phyloP scores from a whole-genome alignment of 1,284 basidiomycete species.

The Cronartium quercuum region DNA sequence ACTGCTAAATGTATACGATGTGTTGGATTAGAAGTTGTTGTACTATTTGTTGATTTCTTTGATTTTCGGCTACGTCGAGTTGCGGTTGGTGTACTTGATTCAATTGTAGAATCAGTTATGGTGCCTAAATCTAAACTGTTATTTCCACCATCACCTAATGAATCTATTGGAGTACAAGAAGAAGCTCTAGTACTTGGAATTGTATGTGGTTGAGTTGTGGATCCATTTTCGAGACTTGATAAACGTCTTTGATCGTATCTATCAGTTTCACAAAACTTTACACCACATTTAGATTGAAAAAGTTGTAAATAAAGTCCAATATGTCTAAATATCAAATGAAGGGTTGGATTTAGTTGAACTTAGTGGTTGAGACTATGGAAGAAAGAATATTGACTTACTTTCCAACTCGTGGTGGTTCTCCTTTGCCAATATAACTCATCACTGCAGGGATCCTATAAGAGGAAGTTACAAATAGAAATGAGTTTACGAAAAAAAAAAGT shows the following conservation, averaged over 20 bases:
- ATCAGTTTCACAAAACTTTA: constrained; percentile 30
- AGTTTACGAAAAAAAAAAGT: neutral
- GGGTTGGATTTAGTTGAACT: too few relatives aligned
- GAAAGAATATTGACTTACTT: constrained; percentile 4
- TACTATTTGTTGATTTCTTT: neutral
- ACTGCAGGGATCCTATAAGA: constrained; percentile 12
- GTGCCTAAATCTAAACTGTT: neutral
- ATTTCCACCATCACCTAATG: neutral
- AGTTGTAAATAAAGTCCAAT: constrained; percentile 30
- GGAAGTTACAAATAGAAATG: neutral
- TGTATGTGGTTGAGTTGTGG: neutral
- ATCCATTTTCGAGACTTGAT: neutral
- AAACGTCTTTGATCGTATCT: constrained; percentile 12
- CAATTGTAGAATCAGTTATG: neutral
- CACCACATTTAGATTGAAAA: constrained; percentile 25
- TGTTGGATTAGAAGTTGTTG: neutral
- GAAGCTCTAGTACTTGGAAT: neutral
- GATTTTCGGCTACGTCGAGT: neutral
- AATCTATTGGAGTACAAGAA: neutral
- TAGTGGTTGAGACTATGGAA: neutral
- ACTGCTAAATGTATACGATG: constrained; percentile 29
- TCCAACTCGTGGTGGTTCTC: constrained; percentile 17
- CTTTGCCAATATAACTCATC: constrained; percentile 5
- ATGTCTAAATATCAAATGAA: too few relatives aligned
- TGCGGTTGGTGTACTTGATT: neutral